Percentiles rank a stretch among this genome's conserved stretches.
These are phyloP conservation scores for Chrysophaeum taylorii DNA, from an alignment of 352 stramenopile genomes.

Conservation along the genomic window DNA sequence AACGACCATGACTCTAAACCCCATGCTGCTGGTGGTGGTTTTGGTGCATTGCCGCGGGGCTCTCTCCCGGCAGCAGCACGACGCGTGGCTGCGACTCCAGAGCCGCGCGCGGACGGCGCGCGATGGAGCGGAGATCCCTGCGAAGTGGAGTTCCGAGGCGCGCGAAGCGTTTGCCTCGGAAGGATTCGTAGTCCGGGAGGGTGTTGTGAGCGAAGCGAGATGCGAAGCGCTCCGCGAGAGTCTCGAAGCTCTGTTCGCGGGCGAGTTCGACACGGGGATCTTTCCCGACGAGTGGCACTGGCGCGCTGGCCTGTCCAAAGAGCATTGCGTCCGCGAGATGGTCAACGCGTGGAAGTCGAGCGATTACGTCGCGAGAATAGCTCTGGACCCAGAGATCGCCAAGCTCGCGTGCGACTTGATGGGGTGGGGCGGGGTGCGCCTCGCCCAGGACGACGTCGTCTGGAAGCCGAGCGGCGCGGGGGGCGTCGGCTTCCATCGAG, in stretches of 20 bases:
- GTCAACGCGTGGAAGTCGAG: constrained; percentile 47
- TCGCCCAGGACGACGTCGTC: constrained; percentile 48
- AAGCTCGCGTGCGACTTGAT: constrained; percentile 30
- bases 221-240: not conserved
- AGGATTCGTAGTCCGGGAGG: not conserved
- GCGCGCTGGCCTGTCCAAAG: constrained; percentile 35
- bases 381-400: constrained; percentile 31
- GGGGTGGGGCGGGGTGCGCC: constrained; percentile 35
- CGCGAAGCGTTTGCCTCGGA: not conserved
- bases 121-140: no score
- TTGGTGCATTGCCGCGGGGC: no score
- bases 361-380: constrained; percentile 30
- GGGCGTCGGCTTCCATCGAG: constrained; percentile 44
- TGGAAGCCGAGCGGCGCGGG: constrained; percentile 36
- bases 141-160: no score
- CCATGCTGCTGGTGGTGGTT: no score
- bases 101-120: no score
- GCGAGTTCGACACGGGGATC: constrained; percentile 41
- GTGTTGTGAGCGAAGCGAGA: not conserved
- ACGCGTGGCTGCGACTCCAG: no score
- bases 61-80: no score
- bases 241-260: constrained; percentile 36
- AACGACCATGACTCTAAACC: no score
- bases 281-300: constrained; percentile 54
- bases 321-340: constrained; percentile 39